Evolutionary conservation across 495 filamentous ascomycete genomes (phyloP).

Genomic region (Barbatosphaeria neglecta): DNA sequence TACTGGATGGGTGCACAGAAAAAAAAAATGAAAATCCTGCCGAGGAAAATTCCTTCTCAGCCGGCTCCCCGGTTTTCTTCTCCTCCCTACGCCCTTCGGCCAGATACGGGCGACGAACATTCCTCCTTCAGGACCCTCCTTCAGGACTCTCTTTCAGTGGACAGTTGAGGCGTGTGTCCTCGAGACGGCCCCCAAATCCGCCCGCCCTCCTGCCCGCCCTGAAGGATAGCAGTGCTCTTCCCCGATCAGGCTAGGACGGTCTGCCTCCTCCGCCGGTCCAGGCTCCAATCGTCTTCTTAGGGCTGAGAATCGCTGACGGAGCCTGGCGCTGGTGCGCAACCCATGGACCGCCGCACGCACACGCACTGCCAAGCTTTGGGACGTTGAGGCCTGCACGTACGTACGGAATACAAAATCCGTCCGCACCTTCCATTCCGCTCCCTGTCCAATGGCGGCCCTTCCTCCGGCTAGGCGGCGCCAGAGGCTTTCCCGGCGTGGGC

Average conservation of each 20-base stretch:
- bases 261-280: background rate
- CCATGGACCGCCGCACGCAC: too few relatives aligned
- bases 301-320: slow-evolving; percentile 1
- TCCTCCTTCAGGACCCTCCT: too few relatives aligned
- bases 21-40: too few relatives aligned
- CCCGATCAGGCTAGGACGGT: background rate
- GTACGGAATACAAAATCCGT: too few relatives aligned
- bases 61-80: too few relatives aligned
- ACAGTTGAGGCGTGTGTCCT: background rate
- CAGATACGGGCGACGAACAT: too few relatives aligned
- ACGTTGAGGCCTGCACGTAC: background rate
- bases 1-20: too few relatives aligned
- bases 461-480: background rate
- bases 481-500: too few relatives aligned
- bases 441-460: background rate
- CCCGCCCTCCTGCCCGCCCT: background rate
- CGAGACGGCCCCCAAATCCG: background rate
- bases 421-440: background rate
- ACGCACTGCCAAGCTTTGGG: too few relatives aligned
- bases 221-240: background rate
- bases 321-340: background rate
- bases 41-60: too few relatives aligned
- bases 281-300: background rate
- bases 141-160: background rate
- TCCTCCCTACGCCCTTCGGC: too few relatives aligned